These are phyloP conservation scores for Malassezia pachydermatis DNA, from an alignment of 1,284 basidiomycete species.

Conservation along the genomic window DNA sequence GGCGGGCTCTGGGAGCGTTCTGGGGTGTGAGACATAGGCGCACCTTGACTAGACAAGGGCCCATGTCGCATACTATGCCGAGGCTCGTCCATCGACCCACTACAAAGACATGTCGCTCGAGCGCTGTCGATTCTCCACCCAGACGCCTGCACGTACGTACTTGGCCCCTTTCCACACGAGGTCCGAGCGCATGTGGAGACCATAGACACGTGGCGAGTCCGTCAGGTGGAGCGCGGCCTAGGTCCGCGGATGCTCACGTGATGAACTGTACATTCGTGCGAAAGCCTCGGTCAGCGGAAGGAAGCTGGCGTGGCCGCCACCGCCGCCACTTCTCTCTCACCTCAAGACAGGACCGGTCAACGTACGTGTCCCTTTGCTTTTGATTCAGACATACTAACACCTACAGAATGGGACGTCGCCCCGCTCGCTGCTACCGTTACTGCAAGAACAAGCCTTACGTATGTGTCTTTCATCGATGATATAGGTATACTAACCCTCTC, in stretches of 20 bases:
- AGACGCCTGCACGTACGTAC: too few relatives aligned
- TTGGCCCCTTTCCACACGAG: constrained; percentile 1
- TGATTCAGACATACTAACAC: constrained; percentile 1
- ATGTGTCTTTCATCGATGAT: constrained; percentile 16
- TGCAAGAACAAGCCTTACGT: constrained; percentile 46
- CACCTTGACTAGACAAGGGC: too few relatives aligned
- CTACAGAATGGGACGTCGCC: constrained; percentile 18
- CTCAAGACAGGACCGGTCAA: not conserved
- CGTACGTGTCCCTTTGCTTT: constrained; percentile 7
- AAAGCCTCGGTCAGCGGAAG: not conserved
- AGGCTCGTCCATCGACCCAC: too few relatives aligned
- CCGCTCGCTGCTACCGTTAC: constrained; percentile 47
- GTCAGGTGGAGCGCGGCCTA: too few relatives aligned
- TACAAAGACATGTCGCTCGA: too few relatives aligned
- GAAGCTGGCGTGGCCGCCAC: not conserved
- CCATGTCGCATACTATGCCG: too few relatives aligned
- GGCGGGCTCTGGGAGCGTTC: too few relatives aligned
- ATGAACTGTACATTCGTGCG: constrained; percentile 10
- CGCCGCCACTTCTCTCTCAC: not conserved
- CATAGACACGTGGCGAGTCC: too few relatives aligned
- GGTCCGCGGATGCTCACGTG: not conserved
- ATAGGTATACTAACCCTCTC: constrained; percentile 6
- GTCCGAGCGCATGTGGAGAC: constrained; percentile 4
- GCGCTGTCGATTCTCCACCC: too few relatives aligned
- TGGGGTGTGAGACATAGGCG: too few relatives aligned